These are phyloP conservation scores for Lithospermum erythrorhizon DNA, from an alignment of 257 asterid genomes.

Conservation along the genomic window DNA sequence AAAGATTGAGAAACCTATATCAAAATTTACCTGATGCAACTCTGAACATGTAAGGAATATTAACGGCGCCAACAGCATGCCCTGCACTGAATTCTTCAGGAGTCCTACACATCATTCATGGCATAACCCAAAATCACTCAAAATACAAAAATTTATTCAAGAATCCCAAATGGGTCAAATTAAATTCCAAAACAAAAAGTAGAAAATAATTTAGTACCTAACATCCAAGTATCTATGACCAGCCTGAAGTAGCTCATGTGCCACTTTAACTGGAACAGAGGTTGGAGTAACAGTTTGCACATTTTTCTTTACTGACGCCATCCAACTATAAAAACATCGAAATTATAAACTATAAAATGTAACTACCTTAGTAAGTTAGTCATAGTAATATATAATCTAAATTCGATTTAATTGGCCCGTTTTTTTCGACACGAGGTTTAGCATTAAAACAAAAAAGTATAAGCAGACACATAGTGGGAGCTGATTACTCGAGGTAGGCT, in stretches of 20 bases:
- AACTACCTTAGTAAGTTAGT: no score
- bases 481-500: no score
- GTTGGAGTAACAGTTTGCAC: constrained; percentile 37
- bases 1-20: neutral
- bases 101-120: constrained; percentile 31
- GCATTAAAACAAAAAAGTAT: no score
- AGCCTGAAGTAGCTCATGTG: constrained; percentile 63
- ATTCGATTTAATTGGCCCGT: no score
- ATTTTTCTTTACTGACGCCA: constrained; percentile 26
- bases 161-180: neutral
- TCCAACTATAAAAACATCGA: constrained; percentile 20
- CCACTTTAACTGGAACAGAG: constrained; percentile 76
- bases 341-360: neutral
- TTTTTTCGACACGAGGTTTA: no score
- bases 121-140: neutral
- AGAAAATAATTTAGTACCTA: constrained; percentile 23
- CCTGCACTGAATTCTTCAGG: constrained; percentile 55
- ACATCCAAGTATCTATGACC: constrained; percentile 72
- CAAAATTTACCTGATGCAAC: constrained; percentile 39
- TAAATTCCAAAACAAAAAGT: neutral
- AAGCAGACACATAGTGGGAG: no score
- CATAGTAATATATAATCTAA: no score
- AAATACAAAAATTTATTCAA: neutral
- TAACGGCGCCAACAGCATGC: constrained; percentile 57
- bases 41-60: constrained; percentile 59